Evolutionary conservation across 768 basidiomycete genomes (phyloP).

Genomic region (Boletus rufocinnamomeus): DNA sequence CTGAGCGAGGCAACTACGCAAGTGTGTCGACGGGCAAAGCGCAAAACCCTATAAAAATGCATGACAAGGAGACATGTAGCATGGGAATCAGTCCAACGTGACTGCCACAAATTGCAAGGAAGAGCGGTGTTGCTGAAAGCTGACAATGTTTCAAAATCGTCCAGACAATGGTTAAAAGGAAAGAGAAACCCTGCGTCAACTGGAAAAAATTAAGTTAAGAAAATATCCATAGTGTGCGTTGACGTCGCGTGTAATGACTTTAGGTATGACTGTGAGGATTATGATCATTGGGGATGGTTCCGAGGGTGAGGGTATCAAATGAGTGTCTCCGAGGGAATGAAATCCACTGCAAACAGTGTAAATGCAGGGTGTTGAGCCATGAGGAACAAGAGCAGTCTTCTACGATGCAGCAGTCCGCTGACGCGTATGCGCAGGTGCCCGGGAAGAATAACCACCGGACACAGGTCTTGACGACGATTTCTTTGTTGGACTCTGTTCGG

Average conservation of each 20-base stretch:
- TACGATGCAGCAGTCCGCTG: conserved; percentile 28
- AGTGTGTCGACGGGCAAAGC: conserved; percentile 15
- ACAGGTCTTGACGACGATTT: conserved; percentile 19
- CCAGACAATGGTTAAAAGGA: conserved; percentile 16
- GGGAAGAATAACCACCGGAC: conserved; percentile 17
- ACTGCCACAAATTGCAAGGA: conserved; percentile 17
- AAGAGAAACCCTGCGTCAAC: conserved; percentile 5
- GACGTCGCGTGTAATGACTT: conserved; percentile 13
- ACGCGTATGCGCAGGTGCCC: conserved; percentile 15
- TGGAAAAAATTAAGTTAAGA: conserved; percentile 21
- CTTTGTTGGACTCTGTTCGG: conserved; percentile 20
- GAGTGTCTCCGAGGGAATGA: conserved; percentile 27
- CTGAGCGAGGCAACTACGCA: conserved; percentile 7
- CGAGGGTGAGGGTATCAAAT: conserved; percentile 31
- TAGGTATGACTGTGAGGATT: conserved; percentile 21
- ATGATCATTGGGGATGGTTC: conserved; percentile 18
- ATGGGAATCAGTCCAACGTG: conserved; percentile 19
- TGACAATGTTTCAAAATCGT: conserved; percentile 20
- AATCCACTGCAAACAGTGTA: conserved; percentile 13
- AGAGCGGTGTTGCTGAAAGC: conserved; percentile 8
- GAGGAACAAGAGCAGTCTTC: background rate
- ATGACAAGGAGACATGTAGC: conserved; percentile 12
- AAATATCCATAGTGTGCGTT: conserved; percentile 27
- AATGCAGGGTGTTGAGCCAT: conserved; percentile 9
- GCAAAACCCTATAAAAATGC: conserved; percentile 14